Evolutionary conservation across 495 filamentous ascomycete species (phyloP).

Genomic region (Lasiosphaeria miniovina): DNA sequence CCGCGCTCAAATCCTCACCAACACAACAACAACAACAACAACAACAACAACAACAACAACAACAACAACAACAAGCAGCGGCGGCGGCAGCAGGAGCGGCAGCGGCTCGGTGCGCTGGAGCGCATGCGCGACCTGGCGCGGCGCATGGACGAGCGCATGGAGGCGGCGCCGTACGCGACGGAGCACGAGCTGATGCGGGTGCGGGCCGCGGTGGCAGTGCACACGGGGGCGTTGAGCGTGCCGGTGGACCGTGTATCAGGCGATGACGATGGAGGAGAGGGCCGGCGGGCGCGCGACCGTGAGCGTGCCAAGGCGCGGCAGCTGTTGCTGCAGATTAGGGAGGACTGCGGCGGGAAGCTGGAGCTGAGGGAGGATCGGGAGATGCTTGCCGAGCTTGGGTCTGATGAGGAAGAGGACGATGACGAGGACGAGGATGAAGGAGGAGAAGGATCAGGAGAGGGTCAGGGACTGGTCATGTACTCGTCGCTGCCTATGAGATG

Average conservation of each 20-base stretch:
- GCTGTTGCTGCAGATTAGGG: constrained; percentile 27
- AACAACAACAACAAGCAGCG: background rate
- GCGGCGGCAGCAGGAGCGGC: constrained; percentile 15
- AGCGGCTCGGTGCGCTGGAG: constrained; percentile 26
- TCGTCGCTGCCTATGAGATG: constrained; percentile 19
- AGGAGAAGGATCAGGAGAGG: constrained; percentile 12
- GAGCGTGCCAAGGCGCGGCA: constrained; percentile 29
- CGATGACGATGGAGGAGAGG: constrained; percentile 22
- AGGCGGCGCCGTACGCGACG: constrained; percentile 61
- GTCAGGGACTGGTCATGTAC: constrained; percentile 18
- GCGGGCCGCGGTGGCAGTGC: constrained; percentile 64
- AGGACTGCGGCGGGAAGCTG: constrained; percentile 20
- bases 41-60: background rate
- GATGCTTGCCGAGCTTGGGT: constrained; percentile 22
- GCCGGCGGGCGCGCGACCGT: constrained; percentile 18
- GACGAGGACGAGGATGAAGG: constrained; percentile 16
- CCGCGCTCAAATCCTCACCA: background rate
- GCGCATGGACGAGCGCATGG: constrained; percentile 62
- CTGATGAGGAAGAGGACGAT: constrained; percentile 26
- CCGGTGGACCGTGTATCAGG: constrained; percentile 19
- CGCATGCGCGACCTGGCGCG: constrained; percentile 50
- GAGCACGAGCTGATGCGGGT: constrained; percentile 57
- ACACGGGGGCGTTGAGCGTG: constrained; percentile 59
- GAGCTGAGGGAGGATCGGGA: constrained; percentile 29
- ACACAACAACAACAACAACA: background rate